Percentiles rank a stretch among this genome's conserved stretches.
These are phyloP conservation scores for Phytomonas sp. DNA, from an alignment of 208 protist species.

Conservation along the genomic window DNA sequence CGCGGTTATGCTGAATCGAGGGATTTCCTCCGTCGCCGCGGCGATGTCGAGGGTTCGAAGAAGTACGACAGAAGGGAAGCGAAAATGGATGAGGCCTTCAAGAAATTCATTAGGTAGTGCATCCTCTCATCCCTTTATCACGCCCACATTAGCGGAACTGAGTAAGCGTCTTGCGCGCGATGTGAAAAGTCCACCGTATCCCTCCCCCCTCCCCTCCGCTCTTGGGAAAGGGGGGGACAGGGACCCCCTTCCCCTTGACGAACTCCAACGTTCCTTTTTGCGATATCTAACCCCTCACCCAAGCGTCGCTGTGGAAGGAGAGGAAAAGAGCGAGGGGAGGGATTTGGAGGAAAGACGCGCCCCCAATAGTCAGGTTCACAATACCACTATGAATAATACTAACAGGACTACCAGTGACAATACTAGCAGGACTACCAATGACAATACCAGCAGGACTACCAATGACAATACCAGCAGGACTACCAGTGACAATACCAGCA, in stretches of 20 bases:
- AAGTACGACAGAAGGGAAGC: background rate
- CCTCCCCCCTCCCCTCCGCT: background rate
- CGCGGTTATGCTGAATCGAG: background rate
- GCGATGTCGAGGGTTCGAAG: constrained; percentile 7
- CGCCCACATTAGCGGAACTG: background rate
- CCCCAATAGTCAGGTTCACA: background rate
- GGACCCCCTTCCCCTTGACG: background rate
- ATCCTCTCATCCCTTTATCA: background rate
- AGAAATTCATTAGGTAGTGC: background rate
- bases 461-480: background rate
- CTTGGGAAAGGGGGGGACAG: background rate
- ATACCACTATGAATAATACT: background rate
- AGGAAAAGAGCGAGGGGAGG: background rate
- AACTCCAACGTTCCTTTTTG: background rate
- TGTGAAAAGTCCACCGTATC: background rate
- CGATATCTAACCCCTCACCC: background rate
- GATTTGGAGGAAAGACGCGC: background rate
- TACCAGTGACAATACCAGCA: background rate
- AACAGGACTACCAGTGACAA: background rate
- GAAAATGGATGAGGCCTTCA: background rate
- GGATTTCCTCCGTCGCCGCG: constrained; percentile 5
- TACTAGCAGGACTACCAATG: background rate
- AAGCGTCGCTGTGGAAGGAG: background rate
- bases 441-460: background rate
- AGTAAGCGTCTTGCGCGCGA: background rate